Evolutionary conservation across 2,329 filamentous ascomycete genomes (phyloP).

Genomic region (Beauveria scarabaeidicola): DNA sequence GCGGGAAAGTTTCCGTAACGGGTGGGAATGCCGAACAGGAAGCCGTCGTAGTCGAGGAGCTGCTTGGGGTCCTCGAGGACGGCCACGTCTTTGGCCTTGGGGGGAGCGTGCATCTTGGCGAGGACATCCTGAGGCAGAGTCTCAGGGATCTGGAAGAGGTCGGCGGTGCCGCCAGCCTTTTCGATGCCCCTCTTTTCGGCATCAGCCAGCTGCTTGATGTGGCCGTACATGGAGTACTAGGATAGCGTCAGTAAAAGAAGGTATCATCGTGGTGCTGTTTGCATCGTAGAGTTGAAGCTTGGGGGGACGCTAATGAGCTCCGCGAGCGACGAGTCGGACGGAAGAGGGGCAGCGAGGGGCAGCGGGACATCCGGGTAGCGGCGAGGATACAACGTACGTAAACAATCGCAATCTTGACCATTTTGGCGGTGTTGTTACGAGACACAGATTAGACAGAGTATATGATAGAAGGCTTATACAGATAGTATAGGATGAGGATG

Average conservation of each 20-base stretch:
- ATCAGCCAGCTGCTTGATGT: slow-evolving; percentile 75
- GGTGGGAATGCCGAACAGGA: slow-evolving; percentile 92
- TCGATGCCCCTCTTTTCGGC: slow-evolving; percentile 88
- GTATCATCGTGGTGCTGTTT: neutral
- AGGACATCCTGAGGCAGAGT: slow-evolving; percentile 80
- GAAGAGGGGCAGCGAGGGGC: slow-evolving; percentile 1
- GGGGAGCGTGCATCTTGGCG: slow-evolving; percentile 80
- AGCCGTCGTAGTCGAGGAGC: slow-evolving; percentile 72
- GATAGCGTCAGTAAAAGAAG: neutral
- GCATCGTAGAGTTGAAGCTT: neutral
- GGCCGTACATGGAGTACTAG: slow-evolving; percentile 91
- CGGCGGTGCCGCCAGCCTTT: slow-evolving; percentile 71
- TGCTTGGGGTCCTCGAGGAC: slow-evolving; percentile 47
- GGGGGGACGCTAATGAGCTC: neutral
- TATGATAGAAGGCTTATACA: neutral
- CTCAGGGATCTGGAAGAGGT: slow-evolving; percentile 82
- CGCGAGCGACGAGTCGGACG: neutral
- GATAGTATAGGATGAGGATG: neutral
- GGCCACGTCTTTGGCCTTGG: slow-evolving; percentile 61
- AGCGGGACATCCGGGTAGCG: neutral
- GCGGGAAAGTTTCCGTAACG: slow-evolving; percentile 95
- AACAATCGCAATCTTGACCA: slow-evolving; percentile 90
- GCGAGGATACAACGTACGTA: slow-evolving; percentile 50
- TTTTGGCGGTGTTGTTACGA: slow-evolving; percentile 34
- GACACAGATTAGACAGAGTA: slow-evolving; percentile 20